A percentile compares a stretch with the other conserved stretches of the same genome.
These are phyloP conservation scores for Monosporascus sp. DNA, from an alignment of 2,329 filamentous ascomycete species.

Conservation along the genomic window DNA sequence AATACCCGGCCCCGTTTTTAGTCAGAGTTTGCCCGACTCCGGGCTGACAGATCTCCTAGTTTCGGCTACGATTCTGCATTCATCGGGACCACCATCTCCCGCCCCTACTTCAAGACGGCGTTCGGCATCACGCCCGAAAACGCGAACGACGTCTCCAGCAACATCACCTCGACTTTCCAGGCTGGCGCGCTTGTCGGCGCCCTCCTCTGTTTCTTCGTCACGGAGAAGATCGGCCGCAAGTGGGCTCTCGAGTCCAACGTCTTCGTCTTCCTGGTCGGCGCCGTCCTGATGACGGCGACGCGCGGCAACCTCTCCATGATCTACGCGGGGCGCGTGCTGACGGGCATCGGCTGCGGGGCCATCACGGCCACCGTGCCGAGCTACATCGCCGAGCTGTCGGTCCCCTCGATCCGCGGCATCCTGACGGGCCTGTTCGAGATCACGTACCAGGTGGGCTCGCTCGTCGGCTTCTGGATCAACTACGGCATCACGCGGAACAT, in stretches of 20 bases:
- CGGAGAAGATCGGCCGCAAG: slow-evolving; percentile 45
- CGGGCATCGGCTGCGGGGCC: slow-evolving; percentile 52
- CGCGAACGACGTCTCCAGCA: slow-evolving; percentile 35
- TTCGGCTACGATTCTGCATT: slow-evolving; percentile 52
- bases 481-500: slow-evolving; percentile 38
- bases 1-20: neutral
- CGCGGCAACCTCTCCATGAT: slow-evolving; percentile 39
- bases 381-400: slow-evolving; percentile 59
- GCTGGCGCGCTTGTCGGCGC: slow-evolving; percentile 51
- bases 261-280: slow-evolving; percentile 38
- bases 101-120: slow-evolving; percentile 40
- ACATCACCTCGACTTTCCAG: slow-evolving; percentile 44
- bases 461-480: slow-evolving; percentile 49
- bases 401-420: slow-evolving; percentile 52
- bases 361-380: slow-evolving; percentile 56
- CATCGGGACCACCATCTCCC: slow-evolving; percentile 49
- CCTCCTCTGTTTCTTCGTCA: slow-evolving; percentile 40
- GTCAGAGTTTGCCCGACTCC: slow-evolving; percentile 1
- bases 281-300: slow-evolving; percentile 37
- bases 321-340: slow-evolving; percentile 52
- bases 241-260: slow-evolving; percentile 44
- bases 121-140: slow-evolving; percentile 33
- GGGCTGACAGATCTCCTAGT: slow-evolving; percentile 15
- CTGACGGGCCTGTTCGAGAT: slow-evolving; percentile 50
- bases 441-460: slow-evolving; percentile 47